Base-by-base conservation (phyloP, 1,284 basidiomycete species). In the Cryptococcus neoformans region DNA sequence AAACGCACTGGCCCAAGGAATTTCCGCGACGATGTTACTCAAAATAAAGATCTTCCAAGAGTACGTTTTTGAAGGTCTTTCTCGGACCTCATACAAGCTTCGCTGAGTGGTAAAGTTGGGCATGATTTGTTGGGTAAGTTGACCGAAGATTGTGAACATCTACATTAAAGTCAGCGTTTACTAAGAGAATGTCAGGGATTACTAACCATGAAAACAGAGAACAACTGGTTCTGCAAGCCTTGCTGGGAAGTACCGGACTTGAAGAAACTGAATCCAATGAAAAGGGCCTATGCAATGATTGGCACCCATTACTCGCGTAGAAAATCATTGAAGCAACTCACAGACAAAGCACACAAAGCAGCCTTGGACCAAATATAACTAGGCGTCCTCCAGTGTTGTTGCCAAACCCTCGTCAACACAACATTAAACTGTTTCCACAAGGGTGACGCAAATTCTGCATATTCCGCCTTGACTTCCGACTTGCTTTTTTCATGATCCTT, bases 171-270 rank as follows among this genome's bases (percentile, higher is more conserved):
- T 68, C 66, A 12, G 55, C 60, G 44, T 62, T 65, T 35, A 40
- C 21, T 17, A 16, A 39, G 17, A 8, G 21, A 3, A 6, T 46
- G 16, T 12, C 37, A 28, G 44, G 44, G 11, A 14, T 11, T 2
- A 69, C 75, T 49, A 51, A 79, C 69, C 74, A 78, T 78, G 62
- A 79, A 79, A 50, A 73, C 69, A n/a, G 74, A 68, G 68, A 92
- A 92, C 45, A 92, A 82, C 74, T 91, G 89, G 75, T 90, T 89
- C 73, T 92, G 89, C 0, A 87, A 85, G 47, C 88, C 90, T 62
- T 86, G 84, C 49, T 86, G 81, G 2, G 82, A 81, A 54, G 84
- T 79, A 56, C 84, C 83, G 3, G 87, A 78, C 57, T 85, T 80
- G 81, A 81, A 92, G 80, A 92, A 80, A n/a, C 75, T 76, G 68